Conservation (phyloP, 768 basidiomycete species). For the Cyclocybe cylindracea region DNA sequence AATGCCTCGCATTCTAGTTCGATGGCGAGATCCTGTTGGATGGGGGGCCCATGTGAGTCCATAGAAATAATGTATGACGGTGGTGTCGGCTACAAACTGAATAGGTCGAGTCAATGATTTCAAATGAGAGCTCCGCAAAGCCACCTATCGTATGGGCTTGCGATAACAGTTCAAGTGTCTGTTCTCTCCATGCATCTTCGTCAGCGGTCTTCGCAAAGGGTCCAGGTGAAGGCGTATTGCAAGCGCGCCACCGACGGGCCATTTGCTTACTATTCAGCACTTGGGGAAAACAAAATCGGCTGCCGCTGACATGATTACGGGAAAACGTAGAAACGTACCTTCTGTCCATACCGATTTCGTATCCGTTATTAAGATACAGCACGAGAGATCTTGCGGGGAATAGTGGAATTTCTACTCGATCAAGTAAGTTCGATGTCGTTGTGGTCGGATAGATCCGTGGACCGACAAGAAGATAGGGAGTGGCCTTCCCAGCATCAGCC, state of each 20-base stretch:
- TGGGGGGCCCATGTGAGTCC: constrained; percentile 8
- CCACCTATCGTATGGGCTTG: constrained; percentile 64
- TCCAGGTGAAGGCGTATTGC: constrained; percentile 43
- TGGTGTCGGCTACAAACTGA: constrained; percentile 27
- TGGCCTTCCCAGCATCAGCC: constrained; percentile 56
- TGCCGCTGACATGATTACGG: neutral
- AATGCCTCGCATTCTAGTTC: constrained; percentile 58
- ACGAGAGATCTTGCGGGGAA: constrained; percentile 56
- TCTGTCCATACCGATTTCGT: constrained; percentile 76
- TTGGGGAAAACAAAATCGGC: constrained; percentile 20
- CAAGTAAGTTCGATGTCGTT: constrained; percentile 6
- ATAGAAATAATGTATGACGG: neutral
- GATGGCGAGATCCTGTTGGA: constrained; percentile 64
- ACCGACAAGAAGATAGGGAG: constrained; percentile 75
- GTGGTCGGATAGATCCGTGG: constrained; percentile 1
- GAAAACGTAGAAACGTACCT: constrained; percentile 41
- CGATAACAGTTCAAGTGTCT: constrained; percentile 54
- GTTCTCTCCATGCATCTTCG: constrained; percentile 65
- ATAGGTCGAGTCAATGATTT: constrained; percentile 57
- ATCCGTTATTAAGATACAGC: constrained; percentile 69
- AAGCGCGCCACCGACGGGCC: constrained; percentile 69
- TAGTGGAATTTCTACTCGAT: constrained; percentile 61
- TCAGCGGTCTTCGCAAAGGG: constrained; percentile 33
- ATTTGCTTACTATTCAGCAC: constrained; percentile 58
- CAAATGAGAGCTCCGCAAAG: constrained; percentile 57